Evolutionary conservation across 2,329 filamentous ascomycete species (phyloP), one percentile per base, ranked within the genome.

Genomic region (Fusarium pseudonygamai): DNA sequence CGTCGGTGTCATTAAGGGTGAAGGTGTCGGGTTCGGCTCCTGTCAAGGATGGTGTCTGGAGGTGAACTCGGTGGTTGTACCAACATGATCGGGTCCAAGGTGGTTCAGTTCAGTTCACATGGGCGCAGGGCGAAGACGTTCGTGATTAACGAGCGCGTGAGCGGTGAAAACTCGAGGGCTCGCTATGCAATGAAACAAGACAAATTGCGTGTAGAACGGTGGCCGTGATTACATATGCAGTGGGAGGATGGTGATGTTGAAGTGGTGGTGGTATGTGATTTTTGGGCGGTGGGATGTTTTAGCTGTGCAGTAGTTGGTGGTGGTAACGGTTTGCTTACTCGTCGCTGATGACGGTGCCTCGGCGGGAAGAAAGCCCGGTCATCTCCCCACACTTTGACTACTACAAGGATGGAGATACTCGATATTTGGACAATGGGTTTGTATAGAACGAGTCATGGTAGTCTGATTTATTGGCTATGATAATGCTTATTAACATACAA

Each of bases 1-100:
- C 64, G 73, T 64, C 69, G 87, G 86, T 87, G 88, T 89, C 77
- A 82, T 86, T 82, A 75, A 74, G 78, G 78, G 72, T 75, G 73
- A 68, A 67, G 64, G 69, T 75, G 78, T 73, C 71, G 73, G 69
- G 73, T 77, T 79, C 78, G 80, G 79, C 81, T 82, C 79, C 81
- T 78, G 74, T 78, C 69, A 79, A 80, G 73, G 79, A 76, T 79
- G 72, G 73, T 81, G 74, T 80, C 78, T 82, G 78, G 77, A 79
- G 79, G 73, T 77, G 76, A 74, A 75, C 73, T 79, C 72, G 77
- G 75, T 73, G 78, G 77, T 79, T 80, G 79, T 78, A 80, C 79
- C 79, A 83, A 84, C 83, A 84, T 84, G 83, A 82, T 84, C 82
- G 78, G 77, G 77, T 70, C 50, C 72, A 76, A 67, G 57, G 67